Percentiles rank a stretch among this genome's conserved stretches.
Conservation (phyloP, 129 eudicot species). For the Centrapalus pauciflorus region DNA sequence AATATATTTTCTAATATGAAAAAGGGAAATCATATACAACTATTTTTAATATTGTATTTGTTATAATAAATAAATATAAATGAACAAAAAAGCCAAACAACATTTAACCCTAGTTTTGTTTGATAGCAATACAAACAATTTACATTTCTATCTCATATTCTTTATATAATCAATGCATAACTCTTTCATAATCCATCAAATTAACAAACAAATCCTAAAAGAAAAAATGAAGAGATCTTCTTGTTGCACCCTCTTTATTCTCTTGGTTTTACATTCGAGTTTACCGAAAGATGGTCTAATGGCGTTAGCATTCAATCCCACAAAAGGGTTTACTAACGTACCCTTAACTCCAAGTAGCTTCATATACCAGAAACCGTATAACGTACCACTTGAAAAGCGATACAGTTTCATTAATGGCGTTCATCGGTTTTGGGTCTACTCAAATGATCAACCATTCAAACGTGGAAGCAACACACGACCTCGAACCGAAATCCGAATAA, state of each 20-base stretch:
- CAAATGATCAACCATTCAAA: conserved; percentile 36
- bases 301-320: conserved; percentile 37
- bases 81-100: neutral
- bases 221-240: conserved; percentile 12
- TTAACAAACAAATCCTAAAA: conserved; percentile 12
- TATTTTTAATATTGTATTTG: neutral
- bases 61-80: neutral
- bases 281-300: conserved; percentile 2
- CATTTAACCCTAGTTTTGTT: conserved; percentile 4
- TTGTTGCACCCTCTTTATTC: conserved; percentile 2
- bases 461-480: conserved; percentile 43
- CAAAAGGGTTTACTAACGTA: conserved; percentile 45
- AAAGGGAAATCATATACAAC: too few species aligned
- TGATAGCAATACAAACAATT: conserved; percentile 5
- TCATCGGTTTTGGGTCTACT: conserved; percentile 50
- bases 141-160: neutral
- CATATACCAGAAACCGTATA: conserved; percentile 41
- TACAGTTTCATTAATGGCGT: conserved; percentile 39
- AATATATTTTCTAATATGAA: too few species aligned
- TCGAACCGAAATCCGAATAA: conserved; percentile 46
- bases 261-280: conserved; percentile 3
- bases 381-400: conserved; percentile 34
- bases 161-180: conserved; percentile 2
- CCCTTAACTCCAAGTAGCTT: conserved; percentile 35
- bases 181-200: neutral